Percentiles rank a stretch among this genome's conserved stretches.
Evolutionary conservation across 2,329 filamentous ascomycete genomes (phyloP).

Genomic region (Lasiodiplodia sp.): DNA sequence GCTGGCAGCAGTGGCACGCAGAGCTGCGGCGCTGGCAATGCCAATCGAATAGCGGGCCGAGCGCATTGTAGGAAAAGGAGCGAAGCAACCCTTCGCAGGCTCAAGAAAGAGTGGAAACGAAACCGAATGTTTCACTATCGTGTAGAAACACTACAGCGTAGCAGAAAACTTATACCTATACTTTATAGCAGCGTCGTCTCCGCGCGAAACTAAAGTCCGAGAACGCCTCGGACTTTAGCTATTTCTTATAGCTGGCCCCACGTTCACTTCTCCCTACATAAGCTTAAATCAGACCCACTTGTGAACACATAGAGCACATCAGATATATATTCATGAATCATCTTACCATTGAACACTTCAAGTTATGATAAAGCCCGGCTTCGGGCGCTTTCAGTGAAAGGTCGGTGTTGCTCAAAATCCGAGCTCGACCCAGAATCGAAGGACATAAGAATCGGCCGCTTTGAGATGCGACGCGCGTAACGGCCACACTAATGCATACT

Average conservation of each 20-base stretch:
- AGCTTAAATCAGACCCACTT: background rate
- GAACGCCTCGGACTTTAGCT: background rate
- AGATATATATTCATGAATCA: no score
- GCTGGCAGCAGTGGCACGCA: constrained; percentile 10
- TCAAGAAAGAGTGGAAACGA: constrained; percentile 5
- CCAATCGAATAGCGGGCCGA: constrained; percentile 5
- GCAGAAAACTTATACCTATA: background rate
- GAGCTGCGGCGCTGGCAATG: constrained; percentile 7
- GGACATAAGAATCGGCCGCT: background rate
- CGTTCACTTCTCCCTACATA: background rate
- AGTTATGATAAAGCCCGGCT: background rate
- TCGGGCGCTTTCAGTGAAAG: background rate
- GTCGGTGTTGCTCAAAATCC: constrained; percentile 8
- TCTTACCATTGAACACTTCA: background rate
- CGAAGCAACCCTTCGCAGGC: background rate
- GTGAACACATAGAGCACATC: no score
- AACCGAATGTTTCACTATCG: background rate
- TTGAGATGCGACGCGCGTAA: constrained; percentile 3
- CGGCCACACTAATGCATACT: constrained; percentile 1
- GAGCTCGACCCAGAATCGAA: constrained; percentile 1
- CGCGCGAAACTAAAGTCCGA: constrained; percentile 13
- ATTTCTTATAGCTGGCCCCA: background rate
- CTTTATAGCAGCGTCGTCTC: background rate
- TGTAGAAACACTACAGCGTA: background rate
- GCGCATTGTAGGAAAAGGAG: background rate